Base-by-base conservation (phyloP, 106 monocot genomes). In the Xerophyta viscosa region DNA sequence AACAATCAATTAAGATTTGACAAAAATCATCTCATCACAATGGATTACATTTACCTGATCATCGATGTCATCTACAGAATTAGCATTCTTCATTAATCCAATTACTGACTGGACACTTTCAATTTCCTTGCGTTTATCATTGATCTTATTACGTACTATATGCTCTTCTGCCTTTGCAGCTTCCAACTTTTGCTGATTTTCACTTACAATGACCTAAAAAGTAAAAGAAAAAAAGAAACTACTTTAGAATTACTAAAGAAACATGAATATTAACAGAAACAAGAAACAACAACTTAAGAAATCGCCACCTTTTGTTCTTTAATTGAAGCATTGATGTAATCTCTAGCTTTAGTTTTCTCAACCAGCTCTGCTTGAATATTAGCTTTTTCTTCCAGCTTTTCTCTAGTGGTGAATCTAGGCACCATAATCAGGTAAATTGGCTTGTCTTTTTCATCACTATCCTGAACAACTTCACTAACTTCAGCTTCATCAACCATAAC, bases 31-130 rank as follows among this genome's bases (percentile, higher is more conserved):
- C 27, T 17, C 13, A 66, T 4, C 15, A 52, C 11, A 26, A 12
- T 14, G 6, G 15, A 53, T 6, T 24, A 21, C 6, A 37, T 18
- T 27, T 36, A 86, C 82, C 84, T 70, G 48, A 20, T 82, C 69
- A 56, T 82, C 73, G 41, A 86, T 76, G 21, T 86, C 79, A 62
- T 72, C 70, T 67, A 92, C 55, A 11, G 78, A 78, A 46, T 20
- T 68, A 29, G 67, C 81, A 55, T 67, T 72, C 46, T 86, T 74
- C 43, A 82, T 39, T 50, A 41, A 79, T 25, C 41, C 62, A 15
- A 85, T 55, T 20, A 46, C 51, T 21, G 53, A 46, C 54, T 70
- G 73, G 19, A 73, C 58, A 37, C 41, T 37, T 28, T 66, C 63
- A 26, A 77, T 50, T 48, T 81, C 81, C 33, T 68, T 47, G 19